These are phyloP conservation scores for Claviceps purpurea DNA, from an alignment of 2,329 filamentous ascomycete genomes.

Conservation along the genomic window DNA sequence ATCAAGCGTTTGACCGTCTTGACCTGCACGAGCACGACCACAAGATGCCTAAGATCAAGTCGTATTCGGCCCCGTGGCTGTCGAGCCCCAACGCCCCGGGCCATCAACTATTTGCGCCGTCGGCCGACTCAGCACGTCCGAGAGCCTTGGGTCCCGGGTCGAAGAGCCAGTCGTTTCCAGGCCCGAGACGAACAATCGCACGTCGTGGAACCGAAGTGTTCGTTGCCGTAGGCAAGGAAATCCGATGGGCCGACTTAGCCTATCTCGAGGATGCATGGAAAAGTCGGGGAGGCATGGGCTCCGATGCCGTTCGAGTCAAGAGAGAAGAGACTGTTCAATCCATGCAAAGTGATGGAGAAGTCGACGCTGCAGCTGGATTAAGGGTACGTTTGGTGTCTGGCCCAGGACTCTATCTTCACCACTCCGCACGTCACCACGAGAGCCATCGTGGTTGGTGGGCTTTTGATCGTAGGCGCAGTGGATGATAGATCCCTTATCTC, in stretches of 20 bases:
- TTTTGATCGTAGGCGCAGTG: too few species aligned
- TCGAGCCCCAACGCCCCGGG: conserved; percentile 57
- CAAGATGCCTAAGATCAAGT: conserved; percentile 71
- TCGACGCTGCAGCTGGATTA: conserved; percentile 16
- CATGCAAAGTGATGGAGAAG: conserved; percentile 19
- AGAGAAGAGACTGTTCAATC: conserved; percentile 30
- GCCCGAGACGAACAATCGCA: conserved; percentile 57
- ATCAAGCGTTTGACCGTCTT: not conserved
- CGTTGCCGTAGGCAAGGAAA: conserved; percentile 74
- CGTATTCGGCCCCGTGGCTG: conserved; percentile 81
- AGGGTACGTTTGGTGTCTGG: conserved; percentile 17
- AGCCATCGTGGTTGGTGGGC: too few species aligned
- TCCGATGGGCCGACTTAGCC: conserved; percentile 79
- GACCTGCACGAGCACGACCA: not conserved
- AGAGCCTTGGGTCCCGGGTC: conserved; percentile 24
- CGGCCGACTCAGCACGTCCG: conserved; percentile 24
- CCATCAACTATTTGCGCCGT: conserved; percentile 58
- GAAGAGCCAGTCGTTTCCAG: conserved; percentile 29
- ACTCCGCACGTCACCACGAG: too few species aligned
- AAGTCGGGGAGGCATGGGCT: conserved; percentile 17
- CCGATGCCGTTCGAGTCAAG: conserved; percentile 28
- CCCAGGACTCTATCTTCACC: too few species aligned
- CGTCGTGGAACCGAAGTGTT: conserved; percentile 79
- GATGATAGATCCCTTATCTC: not conserved
- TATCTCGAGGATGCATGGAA: conserved; percentile 53